phyloP scores from a whole-genome alignment of 164 flowering plant genomes.

The Liquidambar formosana region DNA sequence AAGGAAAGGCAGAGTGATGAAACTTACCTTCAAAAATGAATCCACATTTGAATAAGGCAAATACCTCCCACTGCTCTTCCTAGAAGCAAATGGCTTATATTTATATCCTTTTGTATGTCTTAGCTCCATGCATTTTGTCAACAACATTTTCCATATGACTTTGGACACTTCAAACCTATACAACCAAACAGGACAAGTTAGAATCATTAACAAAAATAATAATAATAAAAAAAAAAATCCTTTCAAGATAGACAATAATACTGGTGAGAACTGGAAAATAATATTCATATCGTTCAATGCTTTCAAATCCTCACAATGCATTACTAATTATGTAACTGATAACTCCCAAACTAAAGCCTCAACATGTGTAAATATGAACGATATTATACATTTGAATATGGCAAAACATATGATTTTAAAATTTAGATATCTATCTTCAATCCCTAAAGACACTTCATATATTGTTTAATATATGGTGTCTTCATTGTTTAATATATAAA shows the following conservation, averaged over 20 bases:
- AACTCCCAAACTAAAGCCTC: neutral
- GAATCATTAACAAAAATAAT: too few relatives aligned
- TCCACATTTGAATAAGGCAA: conserved; percentile 70
- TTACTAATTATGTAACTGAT: neutral
- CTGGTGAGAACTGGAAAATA: too few relatives aligned
- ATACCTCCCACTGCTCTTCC: conserved; percentile 57
- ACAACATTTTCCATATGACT: conserved; percentile 52
- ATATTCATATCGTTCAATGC: neutral
- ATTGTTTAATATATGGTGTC: too few relatives aligned
- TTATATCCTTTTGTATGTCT: conserved; percentile 34
- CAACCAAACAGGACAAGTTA: neutral
- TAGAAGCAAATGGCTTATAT: conserved; percentile 29
- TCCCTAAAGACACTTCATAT: too few relatives aligned
- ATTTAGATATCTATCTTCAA: neutral
- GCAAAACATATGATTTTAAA: too few relatives aligned
- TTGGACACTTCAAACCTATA: conserved; percentile 58
- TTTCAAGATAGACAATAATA: too few relatives aligned
- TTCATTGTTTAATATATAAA: too few relatives aligned
- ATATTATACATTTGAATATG: too few relatives aligned
- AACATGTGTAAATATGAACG: neutral
- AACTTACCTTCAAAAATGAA: conserved; percentile 66
- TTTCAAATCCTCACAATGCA: neutral
- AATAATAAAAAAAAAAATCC: too few relatives aligned
- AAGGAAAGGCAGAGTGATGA: neutral
- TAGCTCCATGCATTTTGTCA: conserved; percentile 30